These are phyloP conservation scores for Chytriomyces sp. DNA, from an alignment of 192 early-diverging fungal genomes.

Conservation along the genomic window DNA sequence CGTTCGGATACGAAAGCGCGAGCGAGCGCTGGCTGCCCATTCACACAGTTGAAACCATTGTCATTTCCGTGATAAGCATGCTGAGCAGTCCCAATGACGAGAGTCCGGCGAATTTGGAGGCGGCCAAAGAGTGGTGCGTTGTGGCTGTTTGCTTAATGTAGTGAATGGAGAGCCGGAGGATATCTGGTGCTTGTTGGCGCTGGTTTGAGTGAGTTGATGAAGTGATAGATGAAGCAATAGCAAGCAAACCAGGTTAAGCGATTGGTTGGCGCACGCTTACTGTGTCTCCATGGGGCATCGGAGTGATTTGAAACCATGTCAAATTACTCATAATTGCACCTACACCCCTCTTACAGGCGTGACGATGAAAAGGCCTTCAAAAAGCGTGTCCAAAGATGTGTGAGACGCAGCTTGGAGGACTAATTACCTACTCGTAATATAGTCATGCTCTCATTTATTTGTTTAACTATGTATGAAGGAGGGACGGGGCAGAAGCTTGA, in stretches of 20 bases:
- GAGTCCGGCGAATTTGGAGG: slow-evolving; percentile 92
- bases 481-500: no score
- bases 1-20: slow-evolving; percentile 87
- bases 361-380: slow-evolving; percentile 60
- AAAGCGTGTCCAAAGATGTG: slow-evolving; percentile 69
- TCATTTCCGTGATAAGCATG: slow-evolving; percentile 90
- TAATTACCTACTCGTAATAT: no score
- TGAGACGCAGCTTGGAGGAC: slow-evolving; percentile 52
- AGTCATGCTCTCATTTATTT: no score
- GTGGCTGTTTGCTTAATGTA: neutral
- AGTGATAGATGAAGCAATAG: no score
- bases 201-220: no score
- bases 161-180: no score
- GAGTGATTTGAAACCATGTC: no score
- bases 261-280: no score
- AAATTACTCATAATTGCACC: no score
- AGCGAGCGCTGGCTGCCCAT: slow-evolving; percentile 94
- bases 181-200: slow-evolving; percentile 69
- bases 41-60: slow-evolving; percentile 92
- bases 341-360: slow-evolving; percentile 6
- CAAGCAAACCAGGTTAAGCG: no score
- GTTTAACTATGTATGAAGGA: no score
- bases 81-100: slow-evolving; percentile 91
- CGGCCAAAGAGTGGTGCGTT: slow-evolving; percentile 63
- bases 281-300: no score